These are phyloP conservation scores for Ophiocordyceps sinensis DNA, from an alignment of 2,329 filamentous ascomycete genomes.

Conservation along the genomic window DNA sequence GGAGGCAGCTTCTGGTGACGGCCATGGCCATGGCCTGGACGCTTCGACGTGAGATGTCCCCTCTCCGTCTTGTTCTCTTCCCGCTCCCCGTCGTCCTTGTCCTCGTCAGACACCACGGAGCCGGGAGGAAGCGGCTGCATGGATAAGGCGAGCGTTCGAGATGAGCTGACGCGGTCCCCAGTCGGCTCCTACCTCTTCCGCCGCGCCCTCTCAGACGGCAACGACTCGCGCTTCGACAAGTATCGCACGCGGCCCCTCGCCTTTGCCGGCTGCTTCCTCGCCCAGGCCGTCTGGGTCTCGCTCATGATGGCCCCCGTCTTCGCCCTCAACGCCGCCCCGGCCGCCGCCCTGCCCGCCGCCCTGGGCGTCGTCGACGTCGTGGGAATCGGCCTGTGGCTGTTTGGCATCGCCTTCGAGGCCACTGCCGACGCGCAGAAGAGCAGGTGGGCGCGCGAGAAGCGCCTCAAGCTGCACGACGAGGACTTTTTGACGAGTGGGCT, in stretches of 20 bases:
- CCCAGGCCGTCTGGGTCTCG: constrained; percentile 54
- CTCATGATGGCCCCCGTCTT: constrained; percentile 52
- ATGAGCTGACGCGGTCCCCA: constrained; percentile 11
- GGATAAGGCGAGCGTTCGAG: too few relatives aligned
- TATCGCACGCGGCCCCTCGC: constrained; percentile 20
- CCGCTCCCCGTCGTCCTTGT: too few relatives aligned
- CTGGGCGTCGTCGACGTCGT: constrained; percentile 38
- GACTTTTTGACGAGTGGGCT: constrained; percentile 49
- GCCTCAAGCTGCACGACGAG: constrained; percentile 51
- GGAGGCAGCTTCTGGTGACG: constrained; percentile 35
- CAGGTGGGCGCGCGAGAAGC: constrained; percentile 45
- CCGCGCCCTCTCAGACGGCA: constrained; percentile 42
- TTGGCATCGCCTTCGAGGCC: constrained; percentile 46
- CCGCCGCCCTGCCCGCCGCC: constrained; percentile 28
- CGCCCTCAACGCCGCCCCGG: constrained; percentile 46
- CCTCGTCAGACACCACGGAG: too few relatives aligned
- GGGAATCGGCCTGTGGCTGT: constrained; percentile 41
- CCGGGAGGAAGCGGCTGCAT: too few relatives aligned
- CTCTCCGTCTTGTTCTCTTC: too few relatives aligned
- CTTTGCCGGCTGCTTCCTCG: constrained; percentile 25
- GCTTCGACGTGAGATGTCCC: constrained; percentile 31
- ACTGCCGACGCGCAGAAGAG: constrained; percentile 50
- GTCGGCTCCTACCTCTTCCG: constrained; percentile 52
- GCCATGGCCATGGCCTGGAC: constrained; percentile 40
- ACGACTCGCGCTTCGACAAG: constrained; percentile 35